Conservation (phyloP, 352 stramenopile species). For the Thraustochytrium striatum region DNA sequence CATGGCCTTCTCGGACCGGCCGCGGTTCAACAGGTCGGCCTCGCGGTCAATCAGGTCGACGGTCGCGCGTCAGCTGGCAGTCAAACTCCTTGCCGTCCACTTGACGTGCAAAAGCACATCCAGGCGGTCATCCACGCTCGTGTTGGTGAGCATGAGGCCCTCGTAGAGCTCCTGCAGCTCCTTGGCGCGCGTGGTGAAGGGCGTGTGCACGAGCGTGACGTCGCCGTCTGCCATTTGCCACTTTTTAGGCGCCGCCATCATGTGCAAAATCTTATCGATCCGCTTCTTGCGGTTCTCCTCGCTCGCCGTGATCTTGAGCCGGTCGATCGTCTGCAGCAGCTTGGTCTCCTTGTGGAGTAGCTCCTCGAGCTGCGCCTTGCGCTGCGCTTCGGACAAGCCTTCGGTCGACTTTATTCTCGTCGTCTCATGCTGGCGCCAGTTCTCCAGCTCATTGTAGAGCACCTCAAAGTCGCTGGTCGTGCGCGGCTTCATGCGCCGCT, state of each 20-base stretch:
- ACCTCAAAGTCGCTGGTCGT: conserved; percentile 75
- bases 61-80: conserved; percentile 74
- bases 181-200: conserved; percentile 70
- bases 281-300: conserved; percentile 71
- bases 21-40: conserved; percentile 80
- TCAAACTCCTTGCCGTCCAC: conserved; percentile 85
- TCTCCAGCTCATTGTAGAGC: conserved; percentile 86
- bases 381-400: conserved; percentile 47
- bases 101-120: conserved; percentile 85
- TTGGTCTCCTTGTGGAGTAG: conserved; percentile 61
- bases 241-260: conserved; percentile 78
- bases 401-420: conserved; percentile 61
- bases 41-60: conserved; percentile 85
- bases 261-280: conserved; percentile 76
- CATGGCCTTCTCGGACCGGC: conserved; percentile 69
- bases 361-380: conserved; percentile 50
- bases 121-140: conserved; percentile 73
- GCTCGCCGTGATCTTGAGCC: conserved; percentile 73
- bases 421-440: conserved; percentile 78
- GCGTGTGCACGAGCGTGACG: conserved; percentile 79
- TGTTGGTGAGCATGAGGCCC: conserved; percentile 62
- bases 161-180: conserved; percentile 79
- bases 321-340: conserved; percentile 72
- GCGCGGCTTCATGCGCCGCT: conserved; percentile 79
- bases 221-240: conserved; percentile 85